A percentile compares a stretch with the other conserved stretches of the same genome.
Conservation (phyloP, 2,329 filamentous ascomycete genomes). For the Pyrenophora seminiperda region DNA sequence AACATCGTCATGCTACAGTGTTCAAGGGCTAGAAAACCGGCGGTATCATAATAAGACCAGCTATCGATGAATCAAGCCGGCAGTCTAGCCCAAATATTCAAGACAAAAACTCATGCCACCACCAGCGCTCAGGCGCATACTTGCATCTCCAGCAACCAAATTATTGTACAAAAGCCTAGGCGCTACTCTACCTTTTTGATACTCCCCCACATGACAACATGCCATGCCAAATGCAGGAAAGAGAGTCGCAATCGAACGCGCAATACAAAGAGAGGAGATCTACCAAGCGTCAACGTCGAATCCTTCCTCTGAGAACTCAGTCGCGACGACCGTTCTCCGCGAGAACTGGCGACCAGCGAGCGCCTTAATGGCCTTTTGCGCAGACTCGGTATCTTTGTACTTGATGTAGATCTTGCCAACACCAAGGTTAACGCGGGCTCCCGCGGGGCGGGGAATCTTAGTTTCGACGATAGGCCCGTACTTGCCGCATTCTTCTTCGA, state of each 20-base stretch:
- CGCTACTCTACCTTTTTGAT: slow-evolving; percentile 7
- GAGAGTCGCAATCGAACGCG: slow-evolving; percentile 1
- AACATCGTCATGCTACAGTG: neutral
- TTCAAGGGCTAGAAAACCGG: neutral
- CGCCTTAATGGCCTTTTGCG: slow-evolving; percentile 83
- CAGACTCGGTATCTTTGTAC: slow-evolving; percentile 77
- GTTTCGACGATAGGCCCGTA: slow-evolving; percentile 84
- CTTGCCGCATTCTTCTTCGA: slow-evolving; percentile 90
- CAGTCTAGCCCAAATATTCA: slow-evolving; percentile 5
- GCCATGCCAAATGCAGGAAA: slow-evolving; percentile 8
- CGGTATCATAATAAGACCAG: slow-evolving; percentile 6
- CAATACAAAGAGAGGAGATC: neutral
- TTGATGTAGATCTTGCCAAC: slow-evolving; percentile 99
- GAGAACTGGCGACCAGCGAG: slow-evolving; percentile 95
- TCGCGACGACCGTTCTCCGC: slow-evolving; percentile 93
- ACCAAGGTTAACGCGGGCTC: slow-evolving; percentile 81
- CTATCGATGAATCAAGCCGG: neutral
- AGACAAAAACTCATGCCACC: slow-evolving; percentile 7
- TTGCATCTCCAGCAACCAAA: slow-evolving; percentile 8
- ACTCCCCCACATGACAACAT: slow-evolving; percentile 1
- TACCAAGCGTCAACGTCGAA: slow-evolving; percentile 93
- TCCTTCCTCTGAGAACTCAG: slow-evolving; percentile 97
- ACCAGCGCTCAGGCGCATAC: slow-evolving; percentile 1
- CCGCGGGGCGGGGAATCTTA: slow-evolving; percentile 87
- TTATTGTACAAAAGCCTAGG: slow-evolving; percentile 13